Evolutionary conservation across 805 yeast species (phyloP).

Genomic region (Cyberlindnera maclurae): DNA sequence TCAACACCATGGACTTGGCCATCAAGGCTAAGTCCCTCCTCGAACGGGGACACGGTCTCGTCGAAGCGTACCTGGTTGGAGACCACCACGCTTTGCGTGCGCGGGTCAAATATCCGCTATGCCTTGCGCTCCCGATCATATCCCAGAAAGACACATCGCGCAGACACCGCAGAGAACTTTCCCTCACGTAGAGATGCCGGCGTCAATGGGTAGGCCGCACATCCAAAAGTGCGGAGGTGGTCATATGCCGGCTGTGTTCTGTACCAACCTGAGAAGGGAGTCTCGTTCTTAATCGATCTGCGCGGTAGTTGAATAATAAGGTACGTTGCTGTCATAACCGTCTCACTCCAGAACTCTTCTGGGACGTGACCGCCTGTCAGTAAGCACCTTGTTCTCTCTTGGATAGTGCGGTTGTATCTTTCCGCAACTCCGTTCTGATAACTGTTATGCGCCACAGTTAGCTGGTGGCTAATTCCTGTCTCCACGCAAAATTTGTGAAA

Average conservation of each 20-base stretch:
- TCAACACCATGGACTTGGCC: neutral
- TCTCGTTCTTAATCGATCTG: neutral
- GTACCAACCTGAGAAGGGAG: neutral
- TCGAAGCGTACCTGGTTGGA: neutral
- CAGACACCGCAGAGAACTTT: neutral
- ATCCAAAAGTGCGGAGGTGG: neutral
- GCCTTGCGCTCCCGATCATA: neutral
- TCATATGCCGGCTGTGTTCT: neutral
- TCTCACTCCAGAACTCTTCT: neutral
- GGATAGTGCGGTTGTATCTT: neutral
- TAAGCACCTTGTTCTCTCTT: neutral
- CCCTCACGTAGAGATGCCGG: neutral
- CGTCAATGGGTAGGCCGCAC: neutral
- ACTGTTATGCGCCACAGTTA: conserved; percentile 1
- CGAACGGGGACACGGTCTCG: neutral
- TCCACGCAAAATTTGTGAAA: neutral
- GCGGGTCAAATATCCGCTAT: neutral
- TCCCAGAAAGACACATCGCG: neutral
- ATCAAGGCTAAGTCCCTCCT: neutral
- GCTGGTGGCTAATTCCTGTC: conserved; percentile 1
- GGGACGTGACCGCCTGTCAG: neutral
- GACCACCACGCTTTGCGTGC: neutral
- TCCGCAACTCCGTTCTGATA: conserved; percentile 2
- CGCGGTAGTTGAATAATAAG: neutral
- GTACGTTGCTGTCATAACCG: neutral